Evolutionary conservation across 2,329 filamentous ascomycete genomes (phyloP), one percentile per base, ranked within the genome.

Genomic region (Leptographium radiaticola): DNA sequence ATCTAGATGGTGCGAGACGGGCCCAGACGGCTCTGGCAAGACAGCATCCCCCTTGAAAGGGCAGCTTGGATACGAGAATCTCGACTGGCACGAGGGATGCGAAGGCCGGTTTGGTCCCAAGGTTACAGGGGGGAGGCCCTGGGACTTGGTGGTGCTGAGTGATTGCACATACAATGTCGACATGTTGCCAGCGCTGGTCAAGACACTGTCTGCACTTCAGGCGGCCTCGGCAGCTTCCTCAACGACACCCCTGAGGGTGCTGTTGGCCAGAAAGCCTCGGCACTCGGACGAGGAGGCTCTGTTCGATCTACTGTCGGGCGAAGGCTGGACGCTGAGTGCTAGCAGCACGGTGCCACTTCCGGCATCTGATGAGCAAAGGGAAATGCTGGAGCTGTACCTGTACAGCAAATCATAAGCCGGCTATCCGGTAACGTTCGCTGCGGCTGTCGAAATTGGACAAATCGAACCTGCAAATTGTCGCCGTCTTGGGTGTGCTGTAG

Each of bases 141-240:
- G 77, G 77, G 73, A 80, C 55, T 64, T 80, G 6, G 61, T 80
- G 48, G 68, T 79, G 52, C 66, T 81, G 25, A 80, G 77, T 62
- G 79, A 82, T 63, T 80, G 79, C 69, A 81, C 77, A 0, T 81
- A 81, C 68, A 81, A 81, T 57, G 73, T 72, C 52, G 77, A 81
- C 61, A 74, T 72, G 57, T 65, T 81, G 31, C 72, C 75, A 1
- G 70, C 75, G 2, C 68, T 82, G 25, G 73, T 80, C 5, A 70
- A 70, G 51, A 80, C 77, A 1, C 64, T 81, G 39, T 72, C 72
- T 2, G 70, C 73, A 2, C 61, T 81, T 12, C 75, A 79, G 56
- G 53, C 56, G 2, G 60, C 58, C 2, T 61, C 63, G 4, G 54
- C 46, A 2, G 54, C 49, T 0, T 45, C 39, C 0, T 15, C 20